Base-by-base conservation (phyloP, 1,139 yeast species). In the Pneumocystis murina region DNA sequence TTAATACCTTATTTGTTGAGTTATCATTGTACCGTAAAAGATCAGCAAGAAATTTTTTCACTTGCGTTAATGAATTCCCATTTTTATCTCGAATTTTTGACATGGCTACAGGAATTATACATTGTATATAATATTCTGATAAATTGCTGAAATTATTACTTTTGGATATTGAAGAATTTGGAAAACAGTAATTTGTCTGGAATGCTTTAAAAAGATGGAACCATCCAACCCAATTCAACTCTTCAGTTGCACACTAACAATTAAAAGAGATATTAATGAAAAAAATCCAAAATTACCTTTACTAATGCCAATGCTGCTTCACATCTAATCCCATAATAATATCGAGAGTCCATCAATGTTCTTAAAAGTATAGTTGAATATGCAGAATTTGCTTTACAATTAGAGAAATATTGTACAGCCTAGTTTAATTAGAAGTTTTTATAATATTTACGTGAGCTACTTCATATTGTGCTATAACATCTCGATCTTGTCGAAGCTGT, bases 401-500 rank as follows among this genome's bases (percentile, higher is more conserved):
- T 80, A 8, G 85, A 84, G 73, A 89, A 91, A 73, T 82, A 88
- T 62, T 80, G 77, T 17, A 91, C 81, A 2, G 97, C 91, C 60
- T 58, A 40, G 7, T 2, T 12, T 20, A 38, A 28, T 58, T 40
- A 58, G 33, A 24, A 58, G 7, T 3, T 28, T 20, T 24, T 24
- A 48, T 48, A 24, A 48, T 20, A 48, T 5, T 12, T 8, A 20
- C 12, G n/a, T 58, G 28, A 20, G 4, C 17, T 58, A 58, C 60
- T 65, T 90, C 96, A 63, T 82, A 77, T 71, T 94, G 99, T 0
- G 98, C 98, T 68, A 90, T 96, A 17, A 94, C 95, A 72, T 94
- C 99, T 68, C 97, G 78, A 75, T 94, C 99, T 72, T 89, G 95
- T 69, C 88, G 94, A 48, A 94, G 75, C 71, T 94, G 98, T 0